Evolutionary conservation across 139 green algal genomes (phyloP).

Genomic region (Micromonas pusilla): DNA sequence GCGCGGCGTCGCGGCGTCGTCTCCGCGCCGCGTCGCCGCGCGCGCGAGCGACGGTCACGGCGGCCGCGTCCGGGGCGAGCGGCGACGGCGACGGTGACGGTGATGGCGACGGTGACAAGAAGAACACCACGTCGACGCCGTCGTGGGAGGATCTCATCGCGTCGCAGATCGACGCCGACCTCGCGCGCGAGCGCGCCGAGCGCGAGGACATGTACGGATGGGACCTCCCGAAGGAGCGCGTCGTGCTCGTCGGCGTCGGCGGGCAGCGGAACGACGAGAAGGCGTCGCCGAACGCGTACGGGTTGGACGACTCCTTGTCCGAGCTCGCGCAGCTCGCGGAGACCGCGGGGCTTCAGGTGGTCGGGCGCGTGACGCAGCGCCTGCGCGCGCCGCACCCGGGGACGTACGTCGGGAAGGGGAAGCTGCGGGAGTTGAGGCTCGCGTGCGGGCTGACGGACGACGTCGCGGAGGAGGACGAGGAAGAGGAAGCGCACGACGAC

Average conservation of each 20-base stretch:
- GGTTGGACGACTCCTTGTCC: constrained; percentile 45
- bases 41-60: not conserved
- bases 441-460: constrained; percentile 28
- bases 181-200: not conserved
- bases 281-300: not conserved
- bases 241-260: constrained; percentile 11
- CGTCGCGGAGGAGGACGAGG: not conserved
- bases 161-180: not conserved
- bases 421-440: constrained; percentile 61
- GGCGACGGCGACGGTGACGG: not conserved
- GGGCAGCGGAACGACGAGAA: not conserved
- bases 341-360: constrained; percentile 81
- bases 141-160: not conserved
- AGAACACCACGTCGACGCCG: not conserved
- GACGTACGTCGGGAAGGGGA: constrained; percentile 87
- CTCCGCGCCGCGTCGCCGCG: not conserved
- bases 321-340: constrained; percentile 83
- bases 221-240: not conserved
- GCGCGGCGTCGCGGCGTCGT: no score
- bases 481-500: not conserved
- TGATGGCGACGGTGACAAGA: not conserved
- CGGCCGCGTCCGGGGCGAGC: not conserved
- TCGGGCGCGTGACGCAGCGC: constrained; percentile 68
- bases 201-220: constrained; percentile 6
- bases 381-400: constrained; percentile 57